phyloP scores from a whole-genome alignment of 495 filamentous ascomycete genomes.

The Glonium stellatum region DNA sequence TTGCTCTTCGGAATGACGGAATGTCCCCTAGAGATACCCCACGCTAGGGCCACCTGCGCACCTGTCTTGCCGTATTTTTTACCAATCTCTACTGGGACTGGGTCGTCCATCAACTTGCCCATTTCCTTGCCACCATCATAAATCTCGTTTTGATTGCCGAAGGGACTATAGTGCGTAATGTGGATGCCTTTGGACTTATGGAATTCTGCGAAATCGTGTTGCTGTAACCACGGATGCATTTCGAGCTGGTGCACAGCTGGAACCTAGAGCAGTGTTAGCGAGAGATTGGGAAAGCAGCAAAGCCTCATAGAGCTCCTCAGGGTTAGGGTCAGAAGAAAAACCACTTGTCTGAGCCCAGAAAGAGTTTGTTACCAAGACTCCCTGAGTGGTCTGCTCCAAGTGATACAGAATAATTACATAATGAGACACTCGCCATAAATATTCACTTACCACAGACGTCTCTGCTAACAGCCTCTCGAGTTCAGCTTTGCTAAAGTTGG shows the following conservation, averaged over 20 bases:
- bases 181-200: slow-evolving; percentile 52
- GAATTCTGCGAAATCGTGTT: slow-evolving; percentile 50
- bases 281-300: too few species aligned
- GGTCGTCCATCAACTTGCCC: slow-evolving; percentile 55
- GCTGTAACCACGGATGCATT: slow-evolving; percentile 57
- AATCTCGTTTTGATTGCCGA: slow-evolving; percentile 63
- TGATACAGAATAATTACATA: too few species aligned
- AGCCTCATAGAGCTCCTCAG: too few species aligned
- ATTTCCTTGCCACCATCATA: slow-evolving; percentile 47
- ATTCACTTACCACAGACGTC: slow-evolving; percentile 43
- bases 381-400: too few species aligned
- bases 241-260: slow-evolving; percentile 60
- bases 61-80: slow-evolving; percentile 56
- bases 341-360: too few species aligned
- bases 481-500: slow-evolving; percentile 66
- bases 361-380: too few species aligned
- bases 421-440: too few species aligned
- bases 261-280: slow-evolving; percentile 9
- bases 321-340: too few species aligned
- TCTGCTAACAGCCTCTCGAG: slow-evolving; percentile 61
- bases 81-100: slow-evolving; percentile 52
- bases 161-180: slow-evolving; percentile 59
- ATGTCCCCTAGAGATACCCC: slow-evolving; percentile 60
- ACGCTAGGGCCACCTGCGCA: slow-evolving; percentile 57
- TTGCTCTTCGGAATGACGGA: slow-evolving; percentile 61